Conservation (phyloP, 768 basidiomycete genomes). For the Agrocybe chaxingu region DNA sequence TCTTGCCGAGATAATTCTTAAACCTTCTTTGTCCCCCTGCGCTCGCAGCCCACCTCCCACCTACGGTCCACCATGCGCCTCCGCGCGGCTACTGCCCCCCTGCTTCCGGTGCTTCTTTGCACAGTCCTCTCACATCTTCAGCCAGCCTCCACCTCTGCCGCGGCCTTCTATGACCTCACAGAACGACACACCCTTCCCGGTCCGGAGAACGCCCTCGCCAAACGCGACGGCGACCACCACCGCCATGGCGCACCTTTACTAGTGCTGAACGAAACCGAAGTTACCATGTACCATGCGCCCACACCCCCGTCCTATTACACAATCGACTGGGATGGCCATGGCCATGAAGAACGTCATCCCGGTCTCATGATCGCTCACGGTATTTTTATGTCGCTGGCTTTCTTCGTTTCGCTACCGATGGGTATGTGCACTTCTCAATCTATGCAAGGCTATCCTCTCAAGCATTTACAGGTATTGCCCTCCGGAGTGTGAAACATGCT, state of each 20-base stretch:
- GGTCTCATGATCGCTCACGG: conserved; percentile 72
- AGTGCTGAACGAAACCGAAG: conserved; percentile 77
- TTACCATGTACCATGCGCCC: conserved; percentile 59
- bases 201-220: neutral
- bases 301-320: conserved; percentile 84
- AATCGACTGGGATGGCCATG: conserved; percentile 64
- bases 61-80: conserved; percentile 12
- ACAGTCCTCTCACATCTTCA: conserved; percentile 2
- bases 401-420: conserved; percentile 78
- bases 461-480: conserved; percentile 59
- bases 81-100: conserved; percentile 7
- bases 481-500: conserved; percentile 75
- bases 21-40: neutral
- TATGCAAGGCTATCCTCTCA: conserved; percentile 1
- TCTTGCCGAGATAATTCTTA: conserved; percentile 13
- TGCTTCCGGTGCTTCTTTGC: conserved; percentile 5
- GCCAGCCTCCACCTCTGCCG: conserved; percentile 7
- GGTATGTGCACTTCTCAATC: conserved; percentile 42
- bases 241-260: conserved; percentile 46
- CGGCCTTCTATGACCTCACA: neutral
- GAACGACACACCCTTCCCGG: neutral
- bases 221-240: conserved; percentile 40
- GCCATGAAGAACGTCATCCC: conserved; percentile 48
- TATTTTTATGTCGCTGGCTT: conserved; percentile 73
- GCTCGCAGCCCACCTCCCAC: neutral